Evolutionary conservation across 1,284 basidiomycete genomes (phyloP).

Genomic region (Microbotryum silenes-acaulis): DNA sequence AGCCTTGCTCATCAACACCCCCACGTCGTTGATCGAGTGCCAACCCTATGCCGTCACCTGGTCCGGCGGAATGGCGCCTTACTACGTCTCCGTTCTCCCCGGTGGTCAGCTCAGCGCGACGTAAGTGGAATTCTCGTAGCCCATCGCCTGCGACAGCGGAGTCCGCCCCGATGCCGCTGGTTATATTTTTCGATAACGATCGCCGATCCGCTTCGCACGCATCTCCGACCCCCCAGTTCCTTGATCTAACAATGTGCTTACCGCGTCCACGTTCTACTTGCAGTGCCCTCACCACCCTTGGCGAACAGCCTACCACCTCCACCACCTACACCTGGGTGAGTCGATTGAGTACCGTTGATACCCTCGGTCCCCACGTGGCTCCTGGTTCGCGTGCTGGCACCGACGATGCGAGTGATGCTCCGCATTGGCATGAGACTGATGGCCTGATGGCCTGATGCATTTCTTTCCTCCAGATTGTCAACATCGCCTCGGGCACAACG

Average conservation of each 20-base stretch:
- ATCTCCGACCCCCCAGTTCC: not conserved
- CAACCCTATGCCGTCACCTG: conserved; percentile 5
- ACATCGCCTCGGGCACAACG: not conserved
- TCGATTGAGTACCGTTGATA: no score
- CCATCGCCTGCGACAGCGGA: not conserved
- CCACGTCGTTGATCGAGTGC: conserved; percentile 1
- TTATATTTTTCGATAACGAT: no score
- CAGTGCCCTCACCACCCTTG: conserved; percentile 1
- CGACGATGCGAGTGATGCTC: no score
- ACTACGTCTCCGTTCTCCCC: conserved; percentile 3
- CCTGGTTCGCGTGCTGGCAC: no score
- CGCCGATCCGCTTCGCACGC: not conserved
- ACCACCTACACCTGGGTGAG: conserved; percentile 3
- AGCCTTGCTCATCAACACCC: conserved; percentile 2
- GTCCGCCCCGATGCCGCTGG: no score
- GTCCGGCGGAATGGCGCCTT: not conserved
- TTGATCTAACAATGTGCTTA: no score
- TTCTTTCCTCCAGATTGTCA: not conserved
- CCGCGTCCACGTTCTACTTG: not conserved
- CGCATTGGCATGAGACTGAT: no score
- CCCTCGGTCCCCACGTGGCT: no score
- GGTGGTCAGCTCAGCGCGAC: conserved; percentile 1
- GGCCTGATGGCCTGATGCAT: not conserved
- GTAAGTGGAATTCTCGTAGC: not conserved
- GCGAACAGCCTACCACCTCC: conserved; percentile 1